phyloP scores from a whole-genome alignment of 2,329 filamentous ascomycete species.

The Colletotrichum sidae region DNA sequence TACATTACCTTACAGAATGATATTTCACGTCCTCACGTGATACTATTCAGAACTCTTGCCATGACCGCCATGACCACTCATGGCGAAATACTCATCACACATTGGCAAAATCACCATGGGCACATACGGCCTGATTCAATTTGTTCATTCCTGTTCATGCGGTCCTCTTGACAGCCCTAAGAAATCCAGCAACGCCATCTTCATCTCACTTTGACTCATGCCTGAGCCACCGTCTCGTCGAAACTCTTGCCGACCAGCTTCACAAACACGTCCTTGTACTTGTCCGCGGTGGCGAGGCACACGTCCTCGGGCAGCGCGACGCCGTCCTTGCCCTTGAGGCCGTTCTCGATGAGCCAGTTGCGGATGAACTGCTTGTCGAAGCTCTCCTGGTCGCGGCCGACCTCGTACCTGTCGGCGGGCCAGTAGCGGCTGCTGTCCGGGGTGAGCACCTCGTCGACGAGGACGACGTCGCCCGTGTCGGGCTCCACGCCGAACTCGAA shows the following conservation, averaged over 20 bases:
- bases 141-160: too few species aligned
- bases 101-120: too few species aligned
- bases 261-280: conserved; percentile 79
- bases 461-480: conserved; percentile 73
- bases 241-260: conserved; percentile 68
- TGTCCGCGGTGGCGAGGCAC: conserved; percentile 73
- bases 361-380: conserved; percentile 90
- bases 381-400: conserved; percentile 81
- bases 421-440: conserved; percentile 90
- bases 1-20: too few species aligned
- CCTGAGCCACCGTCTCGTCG: conserved; percentile 41
- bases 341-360: conserved; percentile 81
- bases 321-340: conserved; percentile 79
- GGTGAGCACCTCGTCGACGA: conserved; percentile 87
- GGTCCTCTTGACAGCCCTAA: too few species aligned
- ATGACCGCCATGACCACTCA: too few species aligned
- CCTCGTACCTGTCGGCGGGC: conserved; percentile 77
- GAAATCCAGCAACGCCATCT: too few species aligned
- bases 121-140: too few species aligned
- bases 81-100: too few species aligned
- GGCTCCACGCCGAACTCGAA: conserved; percentile 76
- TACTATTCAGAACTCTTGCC: too few species aligned
- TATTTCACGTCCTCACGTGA: too few species aligned
- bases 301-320: conserved; percentile 81
- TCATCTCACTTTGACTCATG: not conserved